A percentile compares a stretch with the other conserved stretches of the same genome.
Conservation (phyloP, 495 filamentous ascomycete genomes). For the Podospora tetraspora region DNA sequence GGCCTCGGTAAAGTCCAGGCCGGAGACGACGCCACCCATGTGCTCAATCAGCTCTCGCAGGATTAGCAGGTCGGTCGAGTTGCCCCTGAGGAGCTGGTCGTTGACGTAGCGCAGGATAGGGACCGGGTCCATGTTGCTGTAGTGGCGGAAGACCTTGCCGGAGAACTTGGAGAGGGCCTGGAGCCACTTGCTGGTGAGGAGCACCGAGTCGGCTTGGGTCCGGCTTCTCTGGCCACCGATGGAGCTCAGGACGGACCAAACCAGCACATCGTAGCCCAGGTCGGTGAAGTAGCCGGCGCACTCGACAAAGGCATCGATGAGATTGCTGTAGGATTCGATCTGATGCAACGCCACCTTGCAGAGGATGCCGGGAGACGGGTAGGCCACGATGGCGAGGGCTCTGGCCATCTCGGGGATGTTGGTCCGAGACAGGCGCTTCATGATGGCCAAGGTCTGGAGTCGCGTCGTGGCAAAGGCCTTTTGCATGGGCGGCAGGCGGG, state of each 20-base stretch:
- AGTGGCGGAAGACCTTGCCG: conserved; percentile 79
- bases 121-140: conserved; percentile 71
- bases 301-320: conserved; percentile 88
- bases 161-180: conserved; percentile 78
- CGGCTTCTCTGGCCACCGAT: conserved; percentile 71
- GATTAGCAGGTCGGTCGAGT: conserved; percentile 80
- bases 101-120: conserved; percentile 88
- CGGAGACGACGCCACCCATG: conserved; percentile 88
- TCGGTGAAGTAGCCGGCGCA: conserved; percentile 90
- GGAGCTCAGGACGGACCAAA: conserved; percentile 78
- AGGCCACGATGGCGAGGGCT: conserved; percentile 78
- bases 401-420: conserved; percentile 82
- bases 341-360: conserved; percentile 80
- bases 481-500: conserved; percentile 70
- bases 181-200: conserved; percentile 86
- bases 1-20: conserved; percentile 76
- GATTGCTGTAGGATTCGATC: conserved; percentile 86
- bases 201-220: conserved; percentile 70
- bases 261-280: conserved; percentile 86
- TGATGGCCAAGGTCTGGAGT: conserved; percentile 69
- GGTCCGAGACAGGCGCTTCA: conserved; percentile 79
- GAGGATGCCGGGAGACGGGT: conserved; percentile 82
- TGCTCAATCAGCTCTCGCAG: conserved; percentile 80
- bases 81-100: conserved; percentile 71
- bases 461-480: conserved; percentile 69